Conservation (phyloP, 139 green algal genomes). For the Chloropicon primus region DNA sequence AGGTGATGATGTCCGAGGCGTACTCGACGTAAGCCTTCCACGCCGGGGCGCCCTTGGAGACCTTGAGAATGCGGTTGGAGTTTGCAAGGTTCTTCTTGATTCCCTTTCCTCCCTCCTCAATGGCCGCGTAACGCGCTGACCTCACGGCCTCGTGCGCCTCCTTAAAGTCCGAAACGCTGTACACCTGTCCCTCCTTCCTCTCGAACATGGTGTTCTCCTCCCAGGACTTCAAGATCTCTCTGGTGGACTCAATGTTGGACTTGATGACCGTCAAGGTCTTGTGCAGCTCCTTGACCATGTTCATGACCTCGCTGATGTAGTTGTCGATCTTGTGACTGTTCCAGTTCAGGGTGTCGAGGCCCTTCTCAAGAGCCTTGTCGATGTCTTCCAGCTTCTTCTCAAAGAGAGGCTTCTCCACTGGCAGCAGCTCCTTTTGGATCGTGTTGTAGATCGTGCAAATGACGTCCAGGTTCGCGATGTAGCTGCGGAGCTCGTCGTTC, state of each 20-base stretch:
- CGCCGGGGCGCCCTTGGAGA: slow-evolving; percentile 44
- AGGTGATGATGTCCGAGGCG: slow-evolving; percentile 63
- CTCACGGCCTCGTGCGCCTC: slow-evolving; percentile 34
- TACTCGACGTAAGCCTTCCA: slow-evolving; percentile 75
- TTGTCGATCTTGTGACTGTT: slow-evolving; percentile 57
- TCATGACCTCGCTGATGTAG: slow-evolving; percentile 62
- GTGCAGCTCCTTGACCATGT: slow-evolving; percentile 54
- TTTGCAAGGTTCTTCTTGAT: slow-evolving; percentile 64
- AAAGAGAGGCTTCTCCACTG: slow-evolving; percentile 69
- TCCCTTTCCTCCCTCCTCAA: slow-evolving; percentile 58
- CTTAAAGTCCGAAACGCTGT: slow-evolving; percentile 61
- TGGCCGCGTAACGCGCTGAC: slow-evolving; percentile 23
- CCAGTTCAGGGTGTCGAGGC: slow-evolving; percentile 57
- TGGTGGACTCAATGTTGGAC: slow-evolving; percentile 49
- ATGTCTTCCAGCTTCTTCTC: slow-evolving; percentile 51
- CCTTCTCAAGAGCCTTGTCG: slow-evolving; percentile 38
- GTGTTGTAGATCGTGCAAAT: slow-evolving; percentile 66
- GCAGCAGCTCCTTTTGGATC: slow-evolving; percentile 54
- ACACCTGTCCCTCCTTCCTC: slow-evolving; percentile 61
- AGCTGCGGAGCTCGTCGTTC: background rate
- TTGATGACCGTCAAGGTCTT: slow-evolving; percentile 59
- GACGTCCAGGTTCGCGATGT: slow-evolving; percentile 61
- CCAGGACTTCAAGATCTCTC: slow-evolving; percentile 41
- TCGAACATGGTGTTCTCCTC: slow-evolving; percentile 72
- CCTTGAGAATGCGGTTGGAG: slow-evolving; percentile 54